Conservation (phyloP, 2,329 filamentous ascomycete species). For the Colletotrichum echinochloae region DNA sequence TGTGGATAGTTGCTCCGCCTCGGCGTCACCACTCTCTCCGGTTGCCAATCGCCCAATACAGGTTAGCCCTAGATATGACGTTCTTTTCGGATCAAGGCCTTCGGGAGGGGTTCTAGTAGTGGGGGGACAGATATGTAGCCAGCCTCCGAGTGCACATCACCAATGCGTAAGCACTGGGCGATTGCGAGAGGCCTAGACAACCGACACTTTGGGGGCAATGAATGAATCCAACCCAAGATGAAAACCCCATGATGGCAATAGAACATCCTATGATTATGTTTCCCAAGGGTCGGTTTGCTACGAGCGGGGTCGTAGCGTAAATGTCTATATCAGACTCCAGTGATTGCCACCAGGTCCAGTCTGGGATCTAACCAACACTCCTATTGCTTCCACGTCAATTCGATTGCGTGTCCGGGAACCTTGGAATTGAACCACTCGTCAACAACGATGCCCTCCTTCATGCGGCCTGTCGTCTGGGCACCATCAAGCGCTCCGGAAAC, state of each 20-base stretch:
- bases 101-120: too few relatives aligned
- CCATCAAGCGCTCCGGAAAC: not conserved
- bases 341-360: not conserved
- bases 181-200: not conserved
- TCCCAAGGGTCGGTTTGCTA: not conserved
- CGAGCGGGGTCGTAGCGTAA: not conserved
- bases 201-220: not conserved
- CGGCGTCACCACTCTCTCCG: not conserved
- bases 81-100: not conserved
- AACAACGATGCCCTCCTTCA: conserved; percentile 5
- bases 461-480: not conserved
- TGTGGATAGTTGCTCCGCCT: not conserved
- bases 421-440: conserved; percentile 20
- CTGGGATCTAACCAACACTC: not conserved
- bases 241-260: not conserved
- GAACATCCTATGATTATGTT: not conserved
- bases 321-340: not conserved
- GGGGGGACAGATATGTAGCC: not conserved
- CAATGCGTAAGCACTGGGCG: not conserved
- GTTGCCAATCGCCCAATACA: too few relatives aligned
- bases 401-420: conserved; percentile 9
- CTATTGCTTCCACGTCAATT: not conserved
- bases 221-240: not conserved
- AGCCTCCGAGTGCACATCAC: not conserved
- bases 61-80: not conserved